Conservation (phyloP, 306 rosid genomes). For the Prinsepia uniflora region DNA sequence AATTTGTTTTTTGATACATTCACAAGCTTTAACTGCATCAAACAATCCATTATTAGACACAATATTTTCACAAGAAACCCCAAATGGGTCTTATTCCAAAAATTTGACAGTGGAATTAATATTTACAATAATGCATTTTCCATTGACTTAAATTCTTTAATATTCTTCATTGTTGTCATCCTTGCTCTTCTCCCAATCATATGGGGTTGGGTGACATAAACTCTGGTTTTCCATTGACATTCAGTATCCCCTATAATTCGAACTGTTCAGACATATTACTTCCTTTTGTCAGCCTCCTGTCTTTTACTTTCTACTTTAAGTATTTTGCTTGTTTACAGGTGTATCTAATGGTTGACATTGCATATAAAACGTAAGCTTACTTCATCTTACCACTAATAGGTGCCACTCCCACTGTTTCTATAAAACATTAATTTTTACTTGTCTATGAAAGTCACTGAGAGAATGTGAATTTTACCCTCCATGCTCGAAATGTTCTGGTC, state of each 20-base stretch:
- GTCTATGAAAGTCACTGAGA: neutral
- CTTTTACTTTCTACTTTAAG: neutral
- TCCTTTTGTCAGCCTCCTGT: no score
- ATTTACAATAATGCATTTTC: conserved; percentile 3
- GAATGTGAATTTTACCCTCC: neutral
- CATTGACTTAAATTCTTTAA: neutral
- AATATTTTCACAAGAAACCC: conserved; percentile 22
- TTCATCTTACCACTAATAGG: neutral
- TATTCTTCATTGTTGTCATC: no score
- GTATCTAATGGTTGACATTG: neutral
- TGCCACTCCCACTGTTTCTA: neutral
- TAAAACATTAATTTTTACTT: neutral
- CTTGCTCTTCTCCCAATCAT: no score
- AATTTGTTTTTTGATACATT: conserved; percentile 82
- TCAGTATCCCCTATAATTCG: neutral
- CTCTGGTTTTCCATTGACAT: neutral
- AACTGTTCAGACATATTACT: neutral
- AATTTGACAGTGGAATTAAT: conserved; percentile 4
- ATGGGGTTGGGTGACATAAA: neutral
- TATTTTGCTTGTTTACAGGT: neutral
- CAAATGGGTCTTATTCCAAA: conserved; percentile 7
- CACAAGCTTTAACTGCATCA: conserved; percentile 75
- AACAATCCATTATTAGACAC: conserved; percentile 25
- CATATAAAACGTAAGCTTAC: neutral
- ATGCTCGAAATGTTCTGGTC: neutral